A percentile compares a stretch with the other conserved stretches of the same genome.
These are phyloP conservation scores for Sporothrix pseudoabietina DNA, from an alignment of 2,329 filamentous ascomycete genomes.

Conservation along the genomic window DNA sequence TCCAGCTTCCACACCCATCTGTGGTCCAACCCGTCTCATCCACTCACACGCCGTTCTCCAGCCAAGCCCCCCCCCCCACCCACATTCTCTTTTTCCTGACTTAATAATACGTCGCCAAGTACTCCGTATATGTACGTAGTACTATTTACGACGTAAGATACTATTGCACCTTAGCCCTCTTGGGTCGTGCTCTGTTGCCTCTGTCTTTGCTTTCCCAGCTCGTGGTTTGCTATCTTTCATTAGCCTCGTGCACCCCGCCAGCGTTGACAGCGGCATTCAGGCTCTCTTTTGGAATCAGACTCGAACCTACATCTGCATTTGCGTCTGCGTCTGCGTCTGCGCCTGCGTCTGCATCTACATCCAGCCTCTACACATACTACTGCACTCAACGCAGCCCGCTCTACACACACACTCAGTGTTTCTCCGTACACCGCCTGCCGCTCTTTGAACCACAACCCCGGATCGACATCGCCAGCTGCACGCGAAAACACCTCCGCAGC, in stretches of 20 bases:
- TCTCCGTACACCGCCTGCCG: neutral
- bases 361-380: neutral
- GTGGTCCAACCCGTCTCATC: conserved; percentile 2
- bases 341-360: neutral
- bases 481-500: conserved; percentile 7
- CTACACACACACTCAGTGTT: neutral
- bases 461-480: conserved; percentile 18
- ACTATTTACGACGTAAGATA: too few relatives aligned
- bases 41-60: conserved; percentile 16
- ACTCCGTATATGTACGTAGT: too few relatives aligned
- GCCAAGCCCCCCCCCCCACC: conserved; percentile 2
- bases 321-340: too few relatives aligned
- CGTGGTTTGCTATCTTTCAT: neutral
- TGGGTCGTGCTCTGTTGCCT: neutral
- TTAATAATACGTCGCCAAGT: conserved; percentile 16
- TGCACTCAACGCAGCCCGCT: neutral
- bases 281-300: neutral
- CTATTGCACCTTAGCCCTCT: conserved; percentile 11
- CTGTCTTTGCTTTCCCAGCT: neutral
- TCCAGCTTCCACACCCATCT: conserved; percentile 22
- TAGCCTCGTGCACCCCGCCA: neutral
- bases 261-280: neutral
- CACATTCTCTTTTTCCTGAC: neutral
- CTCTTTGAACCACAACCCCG: conserved; percentile 1
- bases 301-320: conserved; percentile 2